Evolutionary conservation across 441 rosid species (phyloP).

Genomic region (Biscutella laevigata): DNA sequence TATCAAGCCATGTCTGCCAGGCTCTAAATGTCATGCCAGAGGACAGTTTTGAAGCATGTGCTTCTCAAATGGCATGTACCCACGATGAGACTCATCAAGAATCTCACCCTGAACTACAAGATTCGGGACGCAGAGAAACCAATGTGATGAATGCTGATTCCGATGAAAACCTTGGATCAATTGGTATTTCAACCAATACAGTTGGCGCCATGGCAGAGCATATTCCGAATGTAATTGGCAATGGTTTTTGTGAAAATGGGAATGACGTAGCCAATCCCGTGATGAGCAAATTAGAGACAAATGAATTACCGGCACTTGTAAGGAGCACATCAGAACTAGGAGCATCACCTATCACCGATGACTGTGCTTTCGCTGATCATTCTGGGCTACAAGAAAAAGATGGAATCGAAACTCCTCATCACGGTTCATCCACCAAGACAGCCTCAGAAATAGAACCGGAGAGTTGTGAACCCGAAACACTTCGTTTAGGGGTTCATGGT

Average conservation of each 20-base stretch:
- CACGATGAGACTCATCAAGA: conserved; percentile 30
- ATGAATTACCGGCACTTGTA: conserved; percentile 22
- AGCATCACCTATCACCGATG: conserved; percentile 30
- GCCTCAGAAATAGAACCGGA: conserved; percentile 57
- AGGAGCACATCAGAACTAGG: conserved; percentile 31
- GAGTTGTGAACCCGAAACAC: conserved; percentile 29
- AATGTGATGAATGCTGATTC: conserved; percentile 24
- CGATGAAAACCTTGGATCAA: conserved; percentile 27
- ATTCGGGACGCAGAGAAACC: conserved; percentile 33
- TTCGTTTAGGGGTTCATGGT: conserved; percentile 34
- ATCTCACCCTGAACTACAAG: conserved; percentile 29
- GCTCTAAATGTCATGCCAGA: conserved; percentile 38
- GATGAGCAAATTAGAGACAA: conserved; percentile 15
- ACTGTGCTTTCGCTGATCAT: conserved; percentile 28
- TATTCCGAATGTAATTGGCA: conserved; percentile 27
- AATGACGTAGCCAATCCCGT: conserved; percentile 26
- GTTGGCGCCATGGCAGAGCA: conserved; percentile 31
- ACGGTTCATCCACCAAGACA: conserved; percentile 36
- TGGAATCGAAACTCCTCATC: conserved; percentile 34
- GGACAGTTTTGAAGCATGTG: conserved; percentile 31
- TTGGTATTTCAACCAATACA: conserved; percentile 33
- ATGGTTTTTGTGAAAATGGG: conserved; percentile 29
- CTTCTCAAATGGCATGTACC: conserved; percentile 28
- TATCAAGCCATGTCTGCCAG: conserved; percentile 41
- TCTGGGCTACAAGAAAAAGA: conserved; percentile 26